These are phyloP conservation scores for Martiniozyma asiatica DNA, from an alignment of 1,139 yeast species.

Conservation along the genomic window DNA sequence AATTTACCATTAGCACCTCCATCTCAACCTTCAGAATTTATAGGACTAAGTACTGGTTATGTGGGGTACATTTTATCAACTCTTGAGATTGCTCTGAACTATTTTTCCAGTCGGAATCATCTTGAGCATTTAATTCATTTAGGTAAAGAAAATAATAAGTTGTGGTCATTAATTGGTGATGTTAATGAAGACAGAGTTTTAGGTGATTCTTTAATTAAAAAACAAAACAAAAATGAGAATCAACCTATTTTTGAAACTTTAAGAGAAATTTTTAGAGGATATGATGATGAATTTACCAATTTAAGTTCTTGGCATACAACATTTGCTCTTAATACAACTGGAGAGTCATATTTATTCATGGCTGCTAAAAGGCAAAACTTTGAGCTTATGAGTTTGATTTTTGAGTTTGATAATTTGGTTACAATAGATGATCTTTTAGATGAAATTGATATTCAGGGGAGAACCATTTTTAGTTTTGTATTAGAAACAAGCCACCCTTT, in stretches of 20 bases:
- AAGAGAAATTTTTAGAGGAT: too few species aligned
- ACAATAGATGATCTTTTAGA: constrained; percentile 56
- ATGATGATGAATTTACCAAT: too few species aligned
- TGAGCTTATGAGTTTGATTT: constrained; percentile 34
- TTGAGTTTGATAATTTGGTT: constrained; percentile 36
- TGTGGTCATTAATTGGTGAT: constrained; percentile 43
- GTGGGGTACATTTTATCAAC: constrained; percentile 62
- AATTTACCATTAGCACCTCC: neutral
- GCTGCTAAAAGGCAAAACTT: constrained; percentile 36
- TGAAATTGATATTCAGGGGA: constrained; percentile 41
- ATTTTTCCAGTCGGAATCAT: constrained; percentile 34
- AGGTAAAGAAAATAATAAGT: constrained; percentile 37
- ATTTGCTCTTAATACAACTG: constrained; percentile 22
- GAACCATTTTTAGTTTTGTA: constrained; percentile 50
- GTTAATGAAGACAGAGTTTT: constrained; percentile 14
- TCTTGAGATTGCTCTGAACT: constrained; percentile 69
- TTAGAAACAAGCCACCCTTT: constrained; percentile 41
- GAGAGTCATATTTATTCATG: constrained; percentile 55
- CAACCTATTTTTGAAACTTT: neutral
- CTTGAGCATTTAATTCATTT: constrained; percentile 23
- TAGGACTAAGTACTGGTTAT: constrained; percentile 34
- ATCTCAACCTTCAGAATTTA: neutral
- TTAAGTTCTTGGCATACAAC: too few species aligned
- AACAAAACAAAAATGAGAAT: neutral
- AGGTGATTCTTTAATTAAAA: neutral